A percentile compares a stretch with the other conserved stretches of the same genome.
Evolutionary conservation across 306 rosid genomes (phyloP).

Genomic region (Gillenia trifoliata): DNA sequence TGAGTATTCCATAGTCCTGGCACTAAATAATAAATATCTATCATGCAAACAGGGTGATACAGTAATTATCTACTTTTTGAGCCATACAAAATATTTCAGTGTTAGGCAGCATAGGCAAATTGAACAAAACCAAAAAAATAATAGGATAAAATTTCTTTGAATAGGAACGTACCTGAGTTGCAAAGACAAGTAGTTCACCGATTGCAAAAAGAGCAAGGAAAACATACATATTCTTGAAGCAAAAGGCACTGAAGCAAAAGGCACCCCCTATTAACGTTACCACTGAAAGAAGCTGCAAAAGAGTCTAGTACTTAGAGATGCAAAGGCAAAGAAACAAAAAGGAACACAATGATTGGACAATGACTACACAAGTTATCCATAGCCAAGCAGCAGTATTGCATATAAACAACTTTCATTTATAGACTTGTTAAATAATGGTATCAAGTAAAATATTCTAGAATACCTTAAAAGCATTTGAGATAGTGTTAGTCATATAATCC

Average conservation of each 20-base stretch:
- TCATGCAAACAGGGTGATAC: neutral
- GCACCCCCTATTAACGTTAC: conserved; percentile 62
- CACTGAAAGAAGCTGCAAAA: conserved; percentile 62
- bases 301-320: neutral
- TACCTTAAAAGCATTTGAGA: conserved; percentile 92
- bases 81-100: neutral
- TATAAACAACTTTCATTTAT: neutral
- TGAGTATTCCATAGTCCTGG: neutral
- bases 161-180: conserved; percentile 60
- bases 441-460: conserved; percentile 1
- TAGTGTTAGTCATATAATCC: conserved; percentile 53
- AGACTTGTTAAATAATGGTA: neutral
- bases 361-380: neutral
- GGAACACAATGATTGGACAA: neutral
- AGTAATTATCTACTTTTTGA: neutral
- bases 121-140: conserved; percentile 12
- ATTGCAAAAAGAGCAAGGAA: conserved; percentile 62
- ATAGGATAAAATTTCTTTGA: neutral
- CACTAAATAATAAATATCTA: neutral
- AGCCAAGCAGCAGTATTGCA: neutral
- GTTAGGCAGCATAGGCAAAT: neutral
- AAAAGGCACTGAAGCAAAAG: conserved; percentile 65
- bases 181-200: conserved; percentile 77
- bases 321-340: neutral
- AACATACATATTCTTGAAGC: conserved; percentile 65